Percentiles rank a stretch among this genome's conserved stretches.
These are phyloP conservation scores for Suhomyces ambrosiae DNA, from an alignment of 1,139 yeast species.

Conservation along the genomic window DNA sequence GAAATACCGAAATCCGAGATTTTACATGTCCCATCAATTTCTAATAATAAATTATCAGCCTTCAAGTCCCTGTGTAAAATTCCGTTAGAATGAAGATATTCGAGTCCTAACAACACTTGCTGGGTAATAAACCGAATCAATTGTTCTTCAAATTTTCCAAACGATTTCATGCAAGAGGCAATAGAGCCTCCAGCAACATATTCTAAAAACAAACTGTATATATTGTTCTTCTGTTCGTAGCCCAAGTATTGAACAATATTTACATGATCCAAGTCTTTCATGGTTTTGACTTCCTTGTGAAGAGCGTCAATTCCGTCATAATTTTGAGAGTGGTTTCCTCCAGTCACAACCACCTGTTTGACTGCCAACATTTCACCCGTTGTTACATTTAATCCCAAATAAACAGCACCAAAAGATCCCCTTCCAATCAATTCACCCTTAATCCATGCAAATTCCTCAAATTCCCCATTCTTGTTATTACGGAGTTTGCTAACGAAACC, in stretches of 20 bases:
- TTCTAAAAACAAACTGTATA: slow-evolving; percentile 85
- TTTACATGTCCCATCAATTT: slow-evolving; percentile 91
- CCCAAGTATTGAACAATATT: slow-evolving; percentile 96
- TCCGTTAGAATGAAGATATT: slow-evolving; percentile 83
- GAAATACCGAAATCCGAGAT: slow-evolving; percentile 98
- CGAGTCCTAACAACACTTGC: slow-evolving; percentile 81
- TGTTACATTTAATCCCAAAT: slow-evolving; percentile 87
- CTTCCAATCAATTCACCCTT: slow-evolving; percentile 96
- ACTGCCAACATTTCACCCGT: slow-evolving; percentile 99
- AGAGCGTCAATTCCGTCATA: slow-evolving; percentile 77
- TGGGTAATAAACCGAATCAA: slow-evolving; percentile 71
- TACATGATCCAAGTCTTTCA: slow-evolving; percentile 91
- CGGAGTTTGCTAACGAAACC: slow-evolving; percentile 62
- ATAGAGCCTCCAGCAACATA: slow-evolving; percentile 98
- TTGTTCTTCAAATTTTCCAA: slow-evolving; percentile 83
- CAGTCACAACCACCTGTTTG: slow-evolving; percentile 81
- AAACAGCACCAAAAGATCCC: slow-evolving; percentile 97
- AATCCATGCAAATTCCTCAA: slow-evolving; percentile 93
- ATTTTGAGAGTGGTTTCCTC: slow-evolving; percentile 1
- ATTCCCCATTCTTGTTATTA: slow-evolving; percentile 61
- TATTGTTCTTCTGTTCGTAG: slow-evolving; percentile 74
- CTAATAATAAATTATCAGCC: slow-evolving; percentile 88
- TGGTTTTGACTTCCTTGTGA: slow-evolving; percentile 87
- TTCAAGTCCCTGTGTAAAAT: slow-evolving; percentile 94
- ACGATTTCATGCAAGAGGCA: slow-evolving; percentile 78